phyloP scores from a whole-genome alignment of 352 stramenopile species.

The Pythium oligandrum region DNA sequence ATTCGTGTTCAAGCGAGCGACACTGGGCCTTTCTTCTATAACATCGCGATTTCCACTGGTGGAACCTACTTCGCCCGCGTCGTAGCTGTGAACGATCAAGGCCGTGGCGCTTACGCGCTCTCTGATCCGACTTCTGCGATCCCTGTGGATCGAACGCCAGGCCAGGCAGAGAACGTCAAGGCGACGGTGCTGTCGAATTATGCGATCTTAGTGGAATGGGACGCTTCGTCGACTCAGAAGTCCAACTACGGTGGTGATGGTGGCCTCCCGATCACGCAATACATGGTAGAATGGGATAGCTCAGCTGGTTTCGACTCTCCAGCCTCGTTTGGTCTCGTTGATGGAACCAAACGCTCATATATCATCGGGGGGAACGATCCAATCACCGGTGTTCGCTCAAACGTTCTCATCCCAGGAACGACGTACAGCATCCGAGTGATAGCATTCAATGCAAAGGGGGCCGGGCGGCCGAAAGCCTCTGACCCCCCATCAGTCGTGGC shows the following conservation, averaged over 20 bases:
- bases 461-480: slow-evolving; percentile 36
- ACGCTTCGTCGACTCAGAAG: slow-evolving; percentile 73
- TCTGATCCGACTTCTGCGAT: slow-evolving; percentile 46
- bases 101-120: slow-evolving; percentile 39
- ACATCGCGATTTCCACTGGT: slow-evolving; percentile 71
- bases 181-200: slow-evolving; percentile 84
- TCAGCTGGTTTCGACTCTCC: slow-evolving; percentile 88
- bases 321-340: slow-evolving; percentile 59
- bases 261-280: slow-evolving; percentile 90
- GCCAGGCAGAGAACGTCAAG: slow-evolving; percentile 46
- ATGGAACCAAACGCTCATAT: slow-evolving; percentile 45
- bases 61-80: slow-evolving; percentile 89
- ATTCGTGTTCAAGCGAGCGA: slow-evolving; percentile 35
- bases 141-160: slow-evolving; percentile 72
- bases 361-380: slow-evolving; percentile 92
- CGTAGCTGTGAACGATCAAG: slow-evolving; percentile 89
- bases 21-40: slow-evolving; percentile 84
- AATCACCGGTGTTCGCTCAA: slow-evolving; percentile 88
- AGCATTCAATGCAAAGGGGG: slow-evolving; percentile 72
- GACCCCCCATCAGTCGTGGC: slow-evolving; percentile 40
- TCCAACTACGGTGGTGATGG: slow-evolving; percentile 89
- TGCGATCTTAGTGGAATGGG: slow-evolving; percentile 91
- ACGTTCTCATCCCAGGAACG: slow-evolving; percentile 69
- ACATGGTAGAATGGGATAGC: slow-evolving; percentile 95
- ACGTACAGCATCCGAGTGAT: slow-evolving; percentile 78